Evolutionary conservation across 148 eudicot genomes (phyloP), one percentile per base, ranked within the genome.

Genomic region (Cornus suecica): DNA sequence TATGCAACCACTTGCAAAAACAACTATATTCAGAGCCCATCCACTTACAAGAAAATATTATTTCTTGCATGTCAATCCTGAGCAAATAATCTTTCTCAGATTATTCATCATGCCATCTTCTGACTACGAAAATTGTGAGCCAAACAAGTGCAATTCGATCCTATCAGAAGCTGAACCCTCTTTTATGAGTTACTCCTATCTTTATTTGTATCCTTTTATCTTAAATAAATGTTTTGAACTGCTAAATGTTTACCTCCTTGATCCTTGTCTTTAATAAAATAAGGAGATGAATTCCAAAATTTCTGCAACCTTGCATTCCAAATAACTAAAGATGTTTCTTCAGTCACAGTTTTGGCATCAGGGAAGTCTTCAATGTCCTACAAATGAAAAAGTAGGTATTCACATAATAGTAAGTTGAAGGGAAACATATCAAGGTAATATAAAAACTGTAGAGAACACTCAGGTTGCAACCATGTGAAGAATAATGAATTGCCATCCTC

Each of bases 251-350:
- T 78, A 86, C 88, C 74, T 41, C 70, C 60, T 60, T 76, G 13
- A 23, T 30, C 78, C 58, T 69, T 74, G 37, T 51, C 82, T 65
- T 76, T 75, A 20, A 71, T 74, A 76, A 80, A 71, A 76, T 86
- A 86, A 73, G 83, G 75, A 83, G 86, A 83, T 14, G 80, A 69
- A 32, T 32, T 80, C 80, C 82, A 75, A 62, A 65, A 83, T 64
- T 41, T 78, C 54, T 80, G 79, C 82, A 86, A 79, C 32, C 26
- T 74, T n/a, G 18, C 1, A 67, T 81, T 76, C 84, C 83, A 73
- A 71, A 52, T 22, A 0, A 71, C 60, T 15, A 83, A 78, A 10
- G 32, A 31, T 34, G 48, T 5, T n/a, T 72, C 76, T 69, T 61
- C 74, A 7, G 62, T 52, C 61, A 74, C 74, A 8, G n/a, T 62